These are phyloP conservation scores for Paecilomyces sp. DNA, from an alignment of 2,329 filamentous ascomycete species.

Conservation along the genomic window DNA sequence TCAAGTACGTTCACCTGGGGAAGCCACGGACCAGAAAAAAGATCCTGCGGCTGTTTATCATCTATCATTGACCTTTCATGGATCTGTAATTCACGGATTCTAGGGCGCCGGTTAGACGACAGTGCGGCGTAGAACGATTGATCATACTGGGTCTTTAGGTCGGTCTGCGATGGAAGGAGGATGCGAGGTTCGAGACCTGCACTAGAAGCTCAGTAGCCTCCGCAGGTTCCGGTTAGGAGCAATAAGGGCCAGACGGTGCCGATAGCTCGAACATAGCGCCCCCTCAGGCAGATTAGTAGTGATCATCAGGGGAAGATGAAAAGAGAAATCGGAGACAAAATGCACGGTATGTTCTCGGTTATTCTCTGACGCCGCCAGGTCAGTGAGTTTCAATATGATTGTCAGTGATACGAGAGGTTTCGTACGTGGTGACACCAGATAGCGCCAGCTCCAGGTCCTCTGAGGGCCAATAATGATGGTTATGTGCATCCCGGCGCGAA, in stretches of 20 bases:
- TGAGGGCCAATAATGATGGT: neutral
- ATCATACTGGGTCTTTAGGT: neutral
- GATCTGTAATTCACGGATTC: neutral
- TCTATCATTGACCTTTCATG: neutral
- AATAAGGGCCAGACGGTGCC: neutral
- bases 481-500: neutral
- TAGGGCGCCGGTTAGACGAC: neutral
- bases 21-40: neutral
- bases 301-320: neutral
- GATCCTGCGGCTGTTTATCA: neutral
- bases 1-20: neutral
- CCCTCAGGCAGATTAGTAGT: neutral
- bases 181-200: neutral
- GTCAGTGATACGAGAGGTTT: neutral
- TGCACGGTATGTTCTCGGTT: neutral
- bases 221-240: neutral
- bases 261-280: neutral
- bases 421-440: neutral
- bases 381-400: neutral
- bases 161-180: neutral
- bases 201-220: neutral
- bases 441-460: neutral
- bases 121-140: neutral
- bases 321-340: neutral
- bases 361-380: neutral